Evolutionary conservation across 331 rosid species (phyloP).

Genomic region (Acacia concinna): DNA sequence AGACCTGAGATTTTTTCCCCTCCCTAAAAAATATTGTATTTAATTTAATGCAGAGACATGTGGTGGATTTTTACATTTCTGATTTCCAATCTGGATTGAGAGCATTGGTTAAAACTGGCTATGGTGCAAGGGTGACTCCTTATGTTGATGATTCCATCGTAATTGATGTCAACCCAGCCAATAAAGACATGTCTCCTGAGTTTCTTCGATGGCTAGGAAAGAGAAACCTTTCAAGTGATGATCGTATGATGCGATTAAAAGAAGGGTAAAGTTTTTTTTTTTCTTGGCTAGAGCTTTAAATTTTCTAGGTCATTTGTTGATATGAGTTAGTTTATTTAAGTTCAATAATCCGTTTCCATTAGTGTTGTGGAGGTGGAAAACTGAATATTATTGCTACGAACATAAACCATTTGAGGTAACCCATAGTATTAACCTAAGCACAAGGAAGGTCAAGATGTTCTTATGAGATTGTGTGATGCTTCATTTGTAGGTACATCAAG

Average conservation of each 20-base stretch:
- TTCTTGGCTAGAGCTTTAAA: slow-evolving; percentile 18
- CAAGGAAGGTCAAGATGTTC: slow-evolving; percentile 3
- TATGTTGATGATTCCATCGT: slow-evolving; percentile 86
- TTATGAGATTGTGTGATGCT: slow-evolving; percentile 23
- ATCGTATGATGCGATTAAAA: slow-evolving; percentile 85
- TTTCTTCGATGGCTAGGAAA: slow-evolving; percentile 84
- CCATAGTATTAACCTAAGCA: background rate
- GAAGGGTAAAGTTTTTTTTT: slow-evolving; percentile 70
- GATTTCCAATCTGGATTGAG: slow-evolving; percentile 98
- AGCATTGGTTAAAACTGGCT: slow-evolving; percentile 96
- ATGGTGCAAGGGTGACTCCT: slow-evolving; percentile 93
- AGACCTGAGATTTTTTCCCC: background rate
- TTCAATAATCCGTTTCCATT: background rate
- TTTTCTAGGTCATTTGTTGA: background rate
- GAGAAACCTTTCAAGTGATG: slow-evolving; percentile 94
- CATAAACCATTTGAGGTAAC: background rate
- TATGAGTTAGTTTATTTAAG: slow-evolving; percentile 11
- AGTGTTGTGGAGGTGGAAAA: background rate
- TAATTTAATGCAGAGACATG: slow-evolving; percentile 71
- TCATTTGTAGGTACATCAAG: slow-evolving; percentile 79
- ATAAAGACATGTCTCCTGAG: slow-evolving; percentile 87
- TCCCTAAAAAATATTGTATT: slow-evolving; percentile 17
- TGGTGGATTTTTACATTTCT: slow-evolving; percentile 93
- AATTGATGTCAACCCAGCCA: slow-evolving; percentile 76
- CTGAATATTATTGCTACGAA: background rate